Evolutionary conservation across 345 rosid genomes (phyloP).

Genomic region (Melaleuca alternifolia): DNA sequence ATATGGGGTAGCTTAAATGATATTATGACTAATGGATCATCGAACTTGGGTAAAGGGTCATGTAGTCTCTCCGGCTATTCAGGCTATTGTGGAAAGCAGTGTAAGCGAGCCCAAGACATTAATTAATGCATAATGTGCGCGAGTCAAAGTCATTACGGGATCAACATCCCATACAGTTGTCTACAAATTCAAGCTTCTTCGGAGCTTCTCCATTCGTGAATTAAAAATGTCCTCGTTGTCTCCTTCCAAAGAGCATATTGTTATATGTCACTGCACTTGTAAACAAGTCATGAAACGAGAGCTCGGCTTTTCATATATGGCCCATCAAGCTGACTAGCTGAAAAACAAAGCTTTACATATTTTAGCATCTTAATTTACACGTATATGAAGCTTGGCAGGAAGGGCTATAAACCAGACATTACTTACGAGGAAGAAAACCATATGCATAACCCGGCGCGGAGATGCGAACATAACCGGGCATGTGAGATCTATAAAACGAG

Average conservation of each 20-base stretch:
- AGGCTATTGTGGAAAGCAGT: not conserved
- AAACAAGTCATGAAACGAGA: not conserved
- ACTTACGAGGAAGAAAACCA: not conserved
- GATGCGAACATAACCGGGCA: not conserved
- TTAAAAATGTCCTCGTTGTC: not conserved
- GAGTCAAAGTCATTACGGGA: not conserved
- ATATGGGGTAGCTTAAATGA: not conserved
- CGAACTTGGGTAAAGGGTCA: not conserved
- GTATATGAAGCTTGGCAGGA: not conserved
- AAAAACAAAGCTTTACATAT: not conserved
- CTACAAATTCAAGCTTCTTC: not conserved
- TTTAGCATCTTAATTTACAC: not conserved
- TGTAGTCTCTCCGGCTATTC: not conserved
- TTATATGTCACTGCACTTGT: not conserved
- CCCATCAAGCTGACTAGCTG: not conserved
- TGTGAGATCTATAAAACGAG: not conserved
- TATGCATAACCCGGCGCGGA: not conserved
- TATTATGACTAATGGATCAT: not conserved
- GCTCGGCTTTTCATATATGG: not conserved
- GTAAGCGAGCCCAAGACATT: not conserved
- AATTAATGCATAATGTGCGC: not conserved
- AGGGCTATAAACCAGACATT: not conserved
- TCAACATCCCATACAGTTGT: not conserved
- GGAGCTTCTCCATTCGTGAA: not conserved
- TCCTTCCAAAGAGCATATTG: not conserved